Percentiles rank a stretch among this genome's conserved stretches.
Evolutionary conservation across 345 rosid species (phyloP).

Genomic region (Aquilaria yunnanensis): DNA sequence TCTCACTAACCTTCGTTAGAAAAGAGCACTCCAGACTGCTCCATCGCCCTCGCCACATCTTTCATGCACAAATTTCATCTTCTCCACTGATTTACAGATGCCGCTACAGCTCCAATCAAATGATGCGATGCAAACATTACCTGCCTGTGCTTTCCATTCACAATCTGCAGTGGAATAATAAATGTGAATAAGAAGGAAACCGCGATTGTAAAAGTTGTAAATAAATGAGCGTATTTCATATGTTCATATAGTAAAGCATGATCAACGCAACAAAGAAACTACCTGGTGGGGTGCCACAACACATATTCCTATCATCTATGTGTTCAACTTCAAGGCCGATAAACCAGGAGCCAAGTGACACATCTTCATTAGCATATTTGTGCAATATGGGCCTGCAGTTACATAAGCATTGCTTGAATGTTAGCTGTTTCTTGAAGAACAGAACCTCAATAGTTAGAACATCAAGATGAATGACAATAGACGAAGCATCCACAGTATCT

Average conservation of each 20-base stretch:
- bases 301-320: slow-evolving; percentile 78
- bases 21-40: slow-evolving; percentile 72
- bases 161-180: slow-evolving; percentile 45
- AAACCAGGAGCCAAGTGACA: slow-evolving; percentile 93
- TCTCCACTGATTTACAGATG: slow-evolving; percentile 95
- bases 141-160: slow-evolving; percentile 97
- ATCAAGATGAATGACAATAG: too few relatives aligned
- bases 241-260: too few relatives aligned
- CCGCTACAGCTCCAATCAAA: slow-evolving; percentile 99
- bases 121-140: slow-evolving; percentile 79
- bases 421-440: background rate
- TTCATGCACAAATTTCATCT: slow-evolving; percentile 68
- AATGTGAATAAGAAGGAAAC: background rate
- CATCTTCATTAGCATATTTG: slow-evolving; percentile 94
- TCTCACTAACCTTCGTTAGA: slow-evolving; percentile 8
- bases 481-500: background rate
- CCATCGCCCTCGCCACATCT: slow-evolving; percentile 89
- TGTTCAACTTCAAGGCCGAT: slow-evolving; percentile 97
- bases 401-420: slow-evolving; percentile 12
- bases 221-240: background rate
- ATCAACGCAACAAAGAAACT: slow-evolving; percentile 9
- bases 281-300: slow-evolving; percentile 99
- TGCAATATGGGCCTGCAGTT: slow-evolving; percentile 78
- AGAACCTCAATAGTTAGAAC: background rate
- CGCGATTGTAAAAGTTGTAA: background rate